Percentiles rank a stretch among this genome's conserved stretches.
These are phyloP conservation scores for Apiospora marii DNA, from an alignment of 2,329 filamentous ascomycete genomes.

Conservation along the genomic window DNA sequence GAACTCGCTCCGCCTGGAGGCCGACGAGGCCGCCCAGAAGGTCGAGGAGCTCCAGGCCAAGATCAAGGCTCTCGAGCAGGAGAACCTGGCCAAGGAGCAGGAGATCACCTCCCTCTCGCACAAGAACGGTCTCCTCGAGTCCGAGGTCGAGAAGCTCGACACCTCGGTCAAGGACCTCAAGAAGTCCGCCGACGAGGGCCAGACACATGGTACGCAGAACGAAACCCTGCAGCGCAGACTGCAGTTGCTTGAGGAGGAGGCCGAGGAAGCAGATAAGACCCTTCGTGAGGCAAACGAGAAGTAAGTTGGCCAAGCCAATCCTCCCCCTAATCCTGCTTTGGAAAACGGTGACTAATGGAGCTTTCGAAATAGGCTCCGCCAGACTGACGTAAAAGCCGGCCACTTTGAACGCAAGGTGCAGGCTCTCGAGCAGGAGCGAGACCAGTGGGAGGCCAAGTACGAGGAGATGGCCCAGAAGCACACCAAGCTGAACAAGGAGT, in stretches of 20 bases:
- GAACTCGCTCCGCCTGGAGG: conserved; percentile 92
- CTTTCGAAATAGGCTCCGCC: conserved; percentile 76
- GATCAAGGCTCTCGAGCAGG: conserved; percentile 91
- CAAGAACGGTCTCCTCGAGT: conserved; percentile 91
- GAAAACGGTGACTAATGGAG: conserved; percentile 27
- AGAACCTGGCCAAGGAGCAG: conserved; percentile 96
- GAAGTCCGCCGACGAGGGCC: conserved; percentile 81
- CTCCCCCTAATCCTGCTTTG: neutral
- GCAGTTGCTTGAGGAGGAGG: conserved; percentile 97
- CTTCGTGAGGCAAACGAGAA: conserved; percentile 98
- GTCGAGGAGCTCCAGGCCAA: conserved; percentile 87
- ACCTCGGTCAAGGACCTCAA: conserved; percentile 84
- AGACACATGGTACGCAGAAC: conserved; percentile 85
- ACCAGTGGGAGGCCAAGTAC: conserved; percentile 97
- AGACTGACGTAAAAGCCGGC: conserved; percentile 98
- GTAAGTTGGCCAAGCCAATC: conserved; percentile 64
- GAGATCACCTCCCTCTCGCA: conserved; percentile 96
- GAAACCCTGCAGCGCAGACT: conserved; percentile 91
- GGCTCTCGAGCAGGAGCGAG: conserved; percentile 88
- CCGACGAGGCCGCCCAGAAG: conserved; percentile 82
- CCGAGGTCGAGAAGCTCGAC: conserved; percentile 94
- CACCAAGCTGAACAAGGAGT: conserved; percentile 81
- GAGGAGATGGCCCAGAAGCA: conserved; percentile 97
- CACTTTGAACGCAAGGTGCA: conserved; percentile 99
- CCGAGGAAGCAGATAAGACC: conserved; percentile 94